Conservation (phyloP, 306 rosid species). For the Pachyrhizus erosus region DNA sequence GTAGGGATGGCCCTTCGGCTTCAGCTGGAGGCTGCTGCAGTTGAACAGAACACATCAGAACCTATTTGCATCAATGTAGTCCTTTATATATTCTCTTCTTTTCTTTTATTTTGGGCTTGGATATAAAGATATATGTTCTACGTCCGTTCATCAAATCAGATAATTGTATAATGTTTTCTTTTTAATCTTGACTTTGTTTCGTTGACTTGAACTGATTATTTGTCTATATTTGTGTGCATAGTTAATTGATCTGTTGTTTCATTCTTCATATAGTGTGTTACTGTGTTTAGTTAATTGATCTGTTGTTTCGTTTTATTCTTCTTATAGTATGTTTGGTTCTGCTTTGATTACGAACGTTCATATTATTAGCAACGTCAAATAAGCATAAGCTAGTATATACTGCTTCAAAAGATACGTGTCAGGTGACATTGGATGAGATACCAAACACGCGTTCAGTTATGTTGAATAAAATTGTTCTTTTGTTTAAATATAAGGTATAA, state of each 20-base stretch:
- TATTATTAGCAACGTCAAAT: too few species aligned
- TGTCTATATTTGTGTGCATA: conserved; percentile 60
- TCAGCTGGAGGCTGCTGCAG: conserved; percentile 86
- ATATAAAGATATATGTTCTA: conserved; percentile 37
- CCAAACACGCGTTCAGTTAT: too few species aligned
- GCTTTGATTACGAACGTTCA: too few species aligned
- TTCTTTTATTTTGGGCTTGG: conserved; percentile 48
- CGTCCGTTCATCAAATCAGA: conserved; percentile 43
- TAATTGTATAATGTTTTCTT: conserved; percentile 60
- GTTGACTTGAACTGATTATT: conserved; percentile 39
- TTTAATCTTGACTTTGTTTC: conserved; percentile 36
- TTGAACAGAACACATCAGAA: conserved; percentile 58
- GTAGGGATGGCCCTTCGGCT: conserved; percentile 91
- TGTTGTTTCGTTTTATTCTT: too few species aligned
- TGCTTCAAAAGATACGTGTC: too few species aligned
- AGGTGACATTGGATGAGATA: too few species aligned
- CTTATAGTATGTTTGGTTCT: too few species aligned
- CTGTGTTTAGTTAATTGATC: too few species aligned
- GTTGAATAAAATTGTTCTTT: too few species aligned
- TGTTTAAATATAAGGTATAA: too few species aligned
- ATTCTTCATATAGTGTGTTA: conserved; percentile 34
- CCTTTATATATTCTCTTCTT: conserved; percentile 30
- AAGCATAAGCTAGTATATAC: too few species aligned
- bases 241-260: conserved; percentile 51
- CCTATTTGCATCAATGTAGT: conserved; percentile 37